Base-by-base conservation (phyloP, 805 yeast genomes). In the Suhomyces sp. region DNA sequence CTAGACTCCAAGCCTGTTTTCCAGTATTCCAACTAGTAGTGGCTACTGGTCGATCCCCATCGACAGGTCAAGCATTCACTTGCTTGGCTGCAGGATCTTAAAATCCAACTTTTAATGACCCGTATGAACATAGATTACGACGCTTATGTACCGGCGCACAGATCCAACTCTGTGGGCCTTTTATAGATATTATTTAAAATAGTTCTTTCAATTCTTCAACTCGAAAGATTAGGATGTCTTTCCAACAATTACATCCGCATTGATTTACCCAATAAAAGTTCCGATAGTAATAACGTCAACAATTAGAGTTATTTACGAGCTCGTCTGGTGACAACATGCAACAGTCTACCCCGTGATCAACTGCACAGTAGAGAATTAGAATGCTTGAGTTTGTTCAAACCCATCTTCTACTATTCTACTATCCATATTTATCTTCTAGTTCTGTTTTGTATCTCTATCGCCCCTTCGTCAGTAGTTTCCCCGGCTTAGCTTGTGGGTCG, bases 61-160 rank as follows among this genome's bases (percentile, higher is more conserved):
- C 40, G 40, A 35, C 40, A 35, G 40, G 40, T 35, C 40, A 35
- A 15, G 17, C 8, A 38, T 38, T 38, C 6, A 38, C 42, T 38
- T 38, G 12, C 24, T 15, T 38, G 42, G 12, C 44, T 41, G 8
- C 42, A 47, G 49, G 49, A 47, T 47, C 42, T 65, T 66, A 65
- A 66, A 66, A 66, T 71, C 76, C 75, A 71, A 70, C 75, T 71
- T 71, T 68, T 65, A 63, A 64, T 65, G 68, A 63, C 65, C 60
- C 49, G 54, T 52, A 57, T 51, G 58, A 55, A 54, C 56, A 57
- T 54, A 54, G 56, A 54, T 57, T 44, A 54, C 51, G 60, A 57
- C 49, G 49, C 52, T 54, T 46, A 53, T 50, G 55, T 48, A 31
- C 48, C 49, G 52, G 50, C 50, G 47, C 54, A 56, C 54, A 50